Evolutionary conservation across 2,329 filamentous ascomycete species (phyloP), one percentile per base, ranked within the genome.

Genomic region (Penicillium thymicola): DNA sequence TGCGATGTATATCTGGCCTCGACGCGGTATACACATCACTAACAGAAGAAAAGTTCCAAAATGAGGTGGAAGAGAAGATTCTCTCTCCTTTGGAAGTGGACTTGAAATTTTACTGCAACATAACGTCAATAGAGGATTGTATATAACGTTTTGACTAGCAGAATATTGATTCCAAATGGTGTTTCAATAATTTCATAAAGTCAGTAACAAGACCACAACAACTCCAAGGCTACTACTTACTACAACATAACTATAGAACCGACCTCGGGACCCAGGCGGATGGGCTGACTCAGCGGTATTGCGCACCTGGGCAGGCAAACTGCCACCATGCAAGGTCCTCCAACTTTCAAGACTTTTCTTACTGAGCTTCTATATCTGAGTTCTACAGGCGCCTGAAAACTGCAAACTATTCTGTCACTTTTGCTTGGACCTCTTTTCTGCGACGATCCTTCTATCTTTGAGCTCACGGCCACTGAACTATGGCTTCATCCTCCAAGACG

Each of bases 401-500:
- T 30, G n/a, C 40, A 21, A 11, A 4, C 1, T 38, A 5, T 7
- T 46, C 4, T 13, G 13, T 23, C 23, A 6, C 9, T 28, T 30
- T 9, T 8, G 10, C 3, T n/a, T 6, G 23, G 14, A 38, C 16
- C 6, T 44, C 16, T 36, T 45, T 37, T 38, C 21, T 11, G n/a
- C 48, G 32, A 32, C 28, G 4, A 34, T 23, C 4, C 5, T 21
- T 52, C n/a, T 37, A 46, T n/a, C 11, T 27, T 23, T 32, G 28
- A 42, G n/a, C 5, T 11, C 16, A 16, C 37, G 27, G 6, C n/a
- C 30, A 37, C 37, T 41, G 47, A 57, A 51, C 21, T 25, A 90
- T 90, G 88, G 86, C 88, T 58, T 90, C 88, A 58, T 89, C 87
- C 56, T 90, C 88, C 48, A 82, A 82, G 64, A 78, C 82, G 61